Evolutionary conservation across 164 flowering plant genomes (phyloP), one percentile per base, ranked within the genome.

Genomic region (Vitis cinerea): DNA sequence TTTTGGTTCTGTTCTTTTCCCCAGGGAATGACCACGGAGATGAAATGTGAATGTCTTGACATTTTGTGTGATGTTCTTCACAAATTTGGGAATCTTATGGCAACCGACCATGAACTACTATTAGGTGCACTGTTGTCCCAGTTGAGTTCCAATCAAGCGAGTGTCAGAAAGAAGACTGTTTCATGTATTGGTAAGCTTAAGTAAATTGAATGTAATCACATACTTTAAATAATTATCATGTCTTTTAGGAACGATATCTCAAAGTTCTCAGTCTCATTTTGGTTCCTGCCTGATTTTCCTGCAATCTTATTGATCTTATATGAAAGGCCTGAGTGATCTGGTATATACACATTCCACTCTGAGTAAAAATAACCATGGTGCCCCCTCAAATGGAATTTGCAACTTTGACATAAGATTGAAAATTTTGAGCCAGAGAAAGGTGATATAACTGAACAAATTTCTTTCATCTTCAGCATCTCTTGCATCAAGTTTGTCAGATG

Each of bases 1-100:
- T 8, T 52, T 53, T 65, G 27, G 3, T 65, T 13, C 10, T 53
- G 48, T 67, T 47, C 14, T 30, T 48, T 60, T 55, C 47, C 64
- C 44, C 82, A 93, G 99, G 97, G 89, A 57, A 83, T 83, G 84
- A 83, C 79, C 72, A 80, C 91, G 49, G 99, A 90, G 73, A 86
- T 96, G 17, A 90, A 90, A 77, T 96, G 97, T 72, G 99, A 93
- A 83, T 91, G 90, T 75, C 97, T 96, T 72, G 99, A 96, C 79
- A 91, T 96, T 50, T 75, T 93, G 54, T 91, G 98, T 70, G 98
- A 96, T 62, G 89, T 90, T 78, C 91, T 93, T 59, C 97, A 93
- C 73, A 90, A 88, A 81, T 96, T 87, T 85, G 97, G 97, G 63
- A 89, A 82, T 83, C 75, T 96, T 70, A 86, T 93, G 91, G 85